These are phyloP conservation scores for Urochloa ruziziensis DNA, from an alignment of 176 grass and related monocot species.

Conservation along the genomic window DNA sequence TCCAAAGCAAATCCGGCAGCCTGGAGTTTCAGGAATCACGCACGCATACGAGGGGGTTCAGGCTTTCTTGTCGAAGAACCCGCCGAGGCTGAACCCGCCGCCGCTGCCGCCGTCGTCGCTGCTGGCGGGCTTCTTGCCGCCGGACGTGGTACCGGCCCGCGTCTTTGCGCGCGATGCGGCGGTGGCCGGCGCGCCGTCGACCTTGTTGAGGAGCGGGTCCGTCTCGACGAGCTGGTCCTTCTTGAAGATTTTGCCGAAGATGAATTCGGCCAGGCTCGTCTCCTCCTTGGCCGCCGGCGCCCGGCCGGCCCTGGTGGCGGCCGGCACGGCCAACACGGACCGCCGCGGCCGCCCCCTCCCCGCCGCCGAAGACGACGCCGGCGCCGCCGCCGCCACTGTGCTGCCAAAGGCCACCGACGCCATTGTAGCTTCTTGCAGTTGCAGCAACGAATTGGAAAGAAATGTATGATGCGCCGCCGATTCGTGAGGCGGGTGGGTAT, in stretches of 20 bases:
- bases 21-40: constrained; percentile 7
- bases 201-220: constrained; percentile 65
- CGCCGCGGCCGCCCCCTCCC: background rate
- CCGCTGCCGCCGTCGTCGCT: constrained; percentile 16
- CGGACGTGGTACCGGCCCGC: background rate
- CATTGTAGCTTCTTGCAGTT: constrained; percentile 6
- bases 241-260: constrained; percentile 49
- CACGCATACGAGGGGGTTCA: background rate
- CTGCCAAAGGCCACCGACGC: constrained; percentile 48
- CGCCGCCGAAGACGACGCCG: constrained; percentile 18
- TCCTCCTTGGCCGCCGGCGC: constrained; percentile 49
- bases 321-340: background rate
- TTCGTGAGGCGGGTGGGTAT: constrained; percentile 14
- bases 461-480: background rate
- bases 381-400: constrained; percentile 38
- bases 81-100: constrained; percentile 45
- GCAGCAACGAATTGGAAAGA: background rate
- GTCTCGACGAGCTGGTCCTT: constrained; percentile 73
- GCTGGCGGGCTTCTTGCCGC: constrained; percentile 33
- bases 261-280: constrained; percentile 44
- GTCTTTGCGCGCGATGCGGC: background rate
- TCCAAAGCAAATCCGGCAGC: constrained; percentile 16
- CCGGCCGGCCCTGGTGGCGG: constrained; percentile 19
- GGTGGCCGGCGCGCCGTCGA: constrained; percentile 28
- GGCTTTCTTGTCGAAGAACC: constrained; percentile 62